Evolutionary conservation across 345 rosid species (phyloP).

Genomic region (Brassica juncea): DNA sequence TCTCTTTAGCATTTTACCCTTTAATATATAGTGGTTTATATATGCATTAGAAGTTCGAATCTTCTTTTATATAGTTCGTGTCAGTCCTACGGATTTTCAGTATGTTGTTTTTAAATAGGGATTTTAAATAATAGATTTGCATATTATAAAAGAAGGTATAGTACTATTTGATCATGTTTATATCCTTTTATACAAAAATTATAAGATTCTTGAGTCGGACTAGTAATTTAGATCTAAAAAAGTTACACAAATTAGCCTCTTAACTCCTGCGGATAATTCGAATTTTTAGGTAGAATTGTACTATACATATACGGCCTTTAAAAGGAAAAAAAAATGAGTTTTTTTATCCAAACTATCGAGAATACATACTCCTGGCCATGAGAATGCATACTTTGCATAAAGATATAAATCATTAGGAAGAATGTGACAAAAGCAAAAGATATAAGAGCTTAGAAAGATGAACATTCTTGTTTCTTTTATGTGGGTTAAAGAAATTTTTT

Average conservation of each 20-base stretch:
- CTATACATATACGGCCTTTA: neutral
- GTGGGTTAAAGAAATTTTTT: conserved; percentile 29
- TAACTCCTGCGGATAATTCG: neutral
- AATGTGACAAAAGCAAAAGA: conserved; percentile 13
- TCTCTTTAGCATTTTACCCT: too few relatives aligned
- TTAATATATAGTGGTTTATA: too few relatives aligned
- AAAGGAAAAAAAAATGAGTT: neutral
- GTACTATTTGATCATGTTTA: neutral
- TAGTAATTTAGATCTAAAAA: neutral
- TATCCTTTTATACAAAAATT: neutral
- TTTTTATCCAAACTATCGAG: conserved; percentile 11
- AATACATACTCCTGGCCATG: conserved; percentile 9
- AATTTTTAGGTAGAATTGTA: neutral
- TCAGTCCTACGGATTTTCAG: too few relatives aligned
- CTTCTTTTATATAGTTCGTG: too few relatives aligned
- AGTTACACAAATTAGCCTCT: neutral
- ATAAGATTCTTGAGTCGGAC: neutral
- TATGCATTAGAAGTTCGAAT: too few relatives aligned
- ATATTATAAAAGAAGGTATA: neutral
- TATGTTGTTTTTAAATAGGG: neutral
- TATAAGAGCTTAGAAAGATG: conserved; percentile 32
- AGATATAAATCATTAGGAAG: conserved; percentile 23
- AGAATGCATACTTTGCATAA: conserved; percentile 22
- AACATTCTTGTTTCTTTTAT: conserved; percentile 26
- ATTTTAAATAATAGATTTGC: neutral